Evolutionary conservation across 208 protist genomes (phyloP), one percentile per base, ranked within the genome.

Genomic region (Leishmania lainsoni): DNA sequence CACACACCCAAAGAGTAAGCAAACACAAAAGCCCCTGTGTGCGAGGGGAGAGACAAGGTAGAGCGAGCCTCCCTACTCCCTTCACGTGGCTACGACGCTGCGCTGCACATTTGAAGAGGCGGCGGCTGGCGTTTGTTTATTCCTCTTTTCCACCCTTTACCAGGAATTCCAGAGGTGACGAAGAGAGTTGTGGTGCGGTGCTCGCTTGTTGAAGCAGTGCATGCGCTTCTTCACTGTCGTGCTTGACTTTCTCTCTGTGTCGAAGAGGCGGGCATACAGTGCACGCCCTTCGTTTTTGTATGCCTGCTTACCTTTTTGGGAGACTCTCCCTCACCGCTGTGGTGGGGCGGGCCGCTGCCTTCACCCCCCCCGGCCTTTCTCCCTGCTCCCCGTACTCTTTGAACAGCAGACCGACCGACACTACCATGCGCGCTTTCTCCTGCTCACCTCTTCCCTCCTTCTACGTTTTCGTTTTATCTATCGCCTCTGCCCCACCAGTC

Each of bases 101-200:
- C 42, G 22, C 59, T 51, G 49, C 77, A 48, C 63, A 66, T 61
- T 69, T 78, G n/a, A 79, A 72, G 58, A 70, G 22, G 42, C 35
- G 32, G 73, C 81, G 51, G 29, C 72, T 3, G 63, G 22, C 42
- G 12, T 10, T 29, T 70, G 54, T 35, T 32, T 80, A 9, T 68
- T 81, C 52, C 48, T 49, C n/a, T 65, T 75, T 51, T 73, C 66
- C 32, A 45, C 12, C 26, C 58, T 63, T 63, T 63, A 8, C 58
- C 29, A 68, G 63, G 0, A 42, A 68, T 32, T 16, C 10, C 32
- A 68, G 32, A 26, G 63, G 14, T 14, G 32, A 29, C 63, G 12
- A 68, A 68, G 26, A 42, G 32, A 68, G 32, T 22, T 22, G 14
- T 17, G 58, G 26, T 63, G 3, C 26, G 26, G 58, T 63, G 5